phyloP scores from a whole-genome alignment of 139 green algal species.

The Yamagishiella unicocca region DNA sequence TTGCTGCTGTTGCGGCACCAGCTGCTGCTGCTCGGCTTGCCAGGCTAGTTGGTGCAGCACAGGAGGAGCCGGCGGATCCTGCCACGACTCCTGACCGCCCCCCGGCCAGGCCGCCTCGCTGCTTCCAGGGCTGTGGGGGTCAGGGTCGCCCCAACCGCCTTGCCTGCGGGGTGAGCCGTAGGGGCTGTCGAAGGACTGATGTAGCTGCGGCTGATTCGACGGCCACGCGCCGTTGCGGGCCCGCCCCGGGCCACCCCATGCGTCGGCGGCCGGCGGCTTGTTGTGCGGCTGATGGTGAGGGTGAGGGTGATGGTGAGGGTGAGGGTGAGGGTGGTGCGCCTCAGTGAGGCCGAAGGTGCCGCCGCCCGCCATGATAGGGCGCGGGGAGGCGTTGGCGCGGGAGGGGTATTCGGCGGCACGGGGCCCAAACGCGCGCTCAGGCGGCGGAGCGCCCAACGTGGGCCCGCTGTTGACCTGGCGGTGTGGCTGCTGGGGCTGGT shows the following conservation, averaged over 20 bases:
- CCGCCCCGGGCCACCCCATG: not conserved
- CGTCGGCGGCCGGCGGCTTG: not conserved
- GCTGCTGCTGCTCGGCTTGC: not conserved
- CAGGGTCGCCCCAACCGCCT: not conserved
- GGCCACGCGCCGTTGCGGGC: not conserved
- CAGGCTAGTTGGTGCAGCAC: not conserved
- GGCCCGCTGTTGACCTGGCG: not conserved
- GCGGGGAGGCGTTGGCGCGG: not conserved
- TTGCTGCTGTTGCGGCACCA: not conserved
- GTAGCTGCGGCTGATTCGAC: not conserved
- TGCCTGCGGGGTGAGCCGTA: not conserved
- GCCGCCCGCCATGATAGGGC: not conserved
- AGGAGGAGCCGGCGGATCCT: too few species aligned
- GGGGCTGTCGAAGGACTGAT: not conserved
- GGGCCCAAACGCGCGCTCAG: constrained; percentile 30
- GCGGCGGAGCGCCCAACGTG: not conserved
- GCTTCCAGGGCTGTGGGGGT: not conserved
- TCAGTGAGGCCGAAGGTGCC: not conserved
- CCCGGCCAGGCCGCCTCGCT: not conserved
- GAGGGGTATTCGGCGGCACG: constrained; percentile 26
- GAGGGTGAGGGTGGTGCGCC: not conserved
- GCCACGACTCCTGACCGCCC: too few species aligned
- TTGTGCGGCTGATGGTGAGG: not conserved
- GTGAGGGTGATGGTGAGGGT: not conserved
- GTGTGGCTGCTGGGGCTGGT: not conserved